Evolutionary conservation across 257 asterid species (phyloP).

Genomic region (Lantana camara): DNA sequence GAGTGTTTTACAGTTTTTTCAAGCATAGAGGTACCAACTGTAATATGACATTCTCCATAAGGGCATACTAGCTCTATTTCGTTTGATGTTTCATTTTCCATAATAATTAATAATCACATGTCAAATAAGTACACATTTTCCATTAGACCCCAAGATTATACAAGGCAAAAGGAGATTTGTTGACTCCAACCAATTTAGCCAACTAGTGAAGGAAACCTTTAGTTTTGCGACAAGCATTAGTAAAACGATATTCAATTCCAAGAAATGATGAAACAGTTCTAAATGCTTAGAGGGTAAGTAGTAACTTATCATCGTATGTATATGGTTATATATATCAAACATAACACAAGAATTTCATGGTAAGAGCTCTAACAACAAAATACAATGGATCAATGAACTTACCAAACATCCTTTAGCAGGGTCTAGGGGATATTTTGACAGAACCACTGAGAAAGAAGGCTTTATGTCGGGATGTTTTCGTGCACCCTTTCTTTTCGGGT

Average conservation of each 20-base stretch:
- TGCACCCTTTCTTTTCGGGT: neutral
- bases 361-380: neutral
- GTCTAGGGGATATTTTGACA: neutral
- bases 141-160: too few species aligned
- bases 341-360: neutral
- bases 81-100: too few species aligned
- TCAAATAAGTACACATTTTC: too few species aligned
- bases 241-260: neutral
- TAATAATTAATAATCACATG: too few species aligned
- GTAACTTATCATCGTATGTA: neutral
- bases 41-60: too few species aligned
- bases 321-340: neutral
- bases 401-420: conserved; percentile 13
- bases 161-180: neutral
- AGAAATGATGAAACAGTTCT: neutral
- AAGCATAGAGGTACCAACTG: too few species aligned
- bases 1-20: too few species aligned
- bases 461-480: neutral
- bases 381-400: neutral
- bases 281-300: neutral
- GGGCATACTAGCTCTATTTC: too few species aligned
- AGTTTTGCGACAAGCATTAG: neutral
- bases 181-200: neutral
- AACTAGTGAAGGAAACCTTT: neutral
- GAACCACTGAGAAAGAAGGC: conserved; percentile 2